A percentile compares a stretch with the other conserved stretches of the same genome.
Evolutionary conservation across 495 filamentous ascomycete genomes (phyloP).

Genomic region (Aspergillus indologenus): DNA sequence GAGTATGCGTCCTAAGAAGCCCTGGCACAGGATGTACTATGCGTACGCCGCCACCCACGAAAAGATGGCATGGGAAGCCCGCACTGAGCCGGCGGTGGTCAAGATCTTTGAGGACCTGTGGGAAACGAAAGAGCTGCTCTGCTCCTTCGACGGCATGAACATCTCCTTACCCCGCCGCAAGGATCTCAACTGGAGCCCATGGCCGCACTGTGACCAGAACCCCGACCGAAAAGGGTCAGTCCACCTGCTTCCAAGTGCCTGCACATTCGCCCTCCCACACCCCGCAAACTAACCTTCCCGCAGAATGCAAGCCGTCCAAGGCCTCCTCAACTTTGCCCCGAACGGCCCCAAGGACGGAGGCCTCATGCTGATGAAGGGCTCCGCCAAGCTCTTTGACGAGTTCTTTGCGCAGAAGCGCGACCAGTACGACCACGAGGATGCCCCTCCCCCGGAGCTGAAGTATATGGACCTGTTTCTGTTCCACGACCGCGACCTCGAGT

Average conservation of each 20-base stretch:
- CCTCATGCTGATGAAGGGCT: constrained; percentile 40
- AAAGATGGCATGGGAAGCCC: constrained; percentile 34
- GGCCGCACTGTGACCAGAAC: constrained; percentile 43
- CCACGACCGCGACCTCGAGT: constrained; percentile 33
- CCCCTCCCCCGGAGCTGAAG: constrained; percentile 31
- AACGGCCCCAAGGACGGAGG: constrained; percentile 43
- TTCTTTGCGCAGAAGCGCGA: constrained; percentile 34
- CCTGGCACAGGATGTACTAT: constrained; percentile 26
- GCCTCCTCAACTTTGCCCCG: constrained; percentile 37
- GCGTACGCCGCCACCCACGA: constrained; percentile 28
- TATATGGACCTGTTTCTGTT: constrained; percentile 36
- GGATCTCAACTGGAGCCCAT: constrained; percentile 30
- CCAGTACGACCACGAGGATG: constrained; percentile 31
- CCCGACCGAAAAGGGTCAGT: constrained; percentile 31
- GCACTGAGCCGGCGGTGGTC: constrained; percentile 39
- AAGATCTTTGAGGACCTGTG: constrained; percentile 39
- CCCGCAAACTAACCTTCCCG: neutral
- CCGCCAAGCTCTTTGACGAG: constrained; percentile 33
- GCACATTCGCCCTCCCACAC: too few relatives aligned
- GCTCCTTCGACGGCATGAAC: constrained; percentile 41
- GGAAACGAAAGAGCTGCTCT: constrained; percentile 39
- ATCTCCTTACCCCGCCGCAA: constrained; percentile 31
- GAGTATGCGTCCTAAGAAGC: neutral
- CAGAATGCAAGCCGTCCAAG: constrained; percentile 36
- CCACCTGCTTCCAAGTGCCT: too few relatives aligned